A percentile compares a stretch with the other conserved stretches of the same genome.
Conservation (phyloP, 495 filamentous ascomycete genomes). For the Physcia stellaris region DNA sequence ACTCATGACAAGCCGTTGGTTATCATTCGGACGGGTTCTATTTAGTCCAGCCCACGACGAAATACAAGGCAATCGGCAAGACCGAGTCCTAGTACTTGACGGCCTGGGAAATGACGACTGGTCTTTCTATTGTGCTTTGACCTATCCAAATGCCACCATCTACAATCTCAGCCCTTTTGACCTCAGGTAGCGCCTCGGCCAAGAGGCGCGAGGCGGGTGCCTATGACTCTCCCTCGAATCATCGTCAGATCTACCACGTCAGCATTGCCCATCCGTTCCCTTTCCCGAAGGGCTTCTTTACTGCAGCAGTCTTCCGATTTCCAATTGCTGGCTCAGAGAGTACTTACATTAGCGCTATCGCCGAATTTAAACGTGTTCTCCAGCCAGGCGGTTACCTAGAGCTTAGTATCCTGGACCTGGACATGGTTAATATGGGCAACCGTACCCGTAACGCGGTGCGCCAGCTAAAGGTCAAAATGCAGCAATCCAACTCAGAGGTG, state of each 20-base stretch:
- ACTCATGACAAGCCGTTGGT: slow-evolving; percentile 68
- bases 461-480: slow-evolving; percentile 62
- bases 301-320: slow-evolving; percentile 78
- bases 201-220: neutral
- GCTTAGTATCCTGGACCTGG: slow-evolving; percentile 68
- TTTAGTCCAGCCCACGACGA: slow-evolving; percentile 85
- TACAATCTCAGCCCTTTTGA: slow-evolving; percentile 62
- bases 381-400: slow-evolving; percentile 84
- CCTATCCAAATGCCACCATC: slow-evolving; percentile 72
- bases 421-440: slow-evolving; percentile 78
- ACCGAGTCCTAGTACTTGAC: slow-evolving; percentile 74
- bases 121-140: slow-evolving; percentile 93
- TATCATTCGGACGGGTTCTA: slow-evolving; percentile 87
- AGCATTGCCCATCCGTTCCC: slow-evolving; percentile 61
- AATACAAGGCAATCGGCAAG: slow-evolving; percentile 45
- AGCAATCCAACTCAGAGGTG: slow-evolving; percentile 44
- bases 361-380: slow-evolving; percentile 82
- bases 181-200: slow-evolving; percentile 17
- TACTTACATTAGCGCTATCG: slow-evolving; percentile 66
- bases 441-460: slow-evolving; percentile 63
- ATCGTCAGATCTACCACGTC: slow-evolving; percentile 67
- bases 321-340: slow-evolving; percentile 59
- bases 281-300: slow-evolving; percentile 77
- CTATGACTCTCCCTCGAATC: slow-evolving; percentile 59
- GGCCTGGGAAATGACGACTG: slow-evolving; percentile 88